Evolutionary conservation across 805 yeast genomes (phyloP), one percentile per base, ranked within the genome.

Genomic region (Cyberlindnera galapagoensis): DNA sequence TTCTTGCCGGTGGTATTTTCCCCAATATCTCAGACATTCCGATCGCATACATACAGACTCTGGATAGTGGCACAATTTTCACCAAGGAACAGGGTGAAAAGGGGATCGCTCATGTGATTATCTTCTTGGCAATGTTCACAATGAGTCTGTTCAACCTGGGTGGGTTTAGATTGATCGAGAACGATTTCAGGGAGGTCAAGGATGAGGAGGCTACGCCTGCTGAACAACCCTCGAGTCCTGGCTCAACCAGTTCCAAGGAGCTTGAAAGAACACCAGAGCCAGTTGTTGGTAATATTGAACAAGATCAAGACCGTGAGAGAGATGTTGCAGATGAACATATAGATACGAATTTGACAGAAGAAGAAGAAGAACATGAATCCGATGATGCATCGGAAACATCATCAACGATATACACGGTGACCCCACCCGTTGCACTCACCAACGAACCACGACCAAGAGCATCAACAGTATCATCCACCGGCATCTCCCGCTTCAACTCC

Each of bases 111-210:
- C 65, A 9, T 31, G 38, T 63, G 69, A 24, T 24, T 10, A 30
- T 24, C 22, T 53, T 61, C 67, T 28, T 65, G 64, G 41, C 49
- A 60, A 21, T 67, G 74, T 12, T 43, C 65, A 3, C 85, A 22
- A 63, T 83, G 26, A 57, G 71, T 46, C 75, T 81, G 58, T 84
- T 85, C 69, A 80, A 83, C 47, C 57, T 81, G 26, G 95, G 96
- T 3, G 71, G 82, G 33, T 80, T 78, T 57, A 66, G 76, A 39
- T 56, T 87, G 33, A 64, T 86, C 9, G 80, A 76, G 25, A 62
- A 74, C 52, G 97, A 87, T 52, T 82, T 86, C 48, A 63, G 69
- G 17, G 31, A 30, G 19, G 21, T 10, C 15, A 35, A 33, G 13
- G 34, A 31, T n/a, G 31, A 26, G 4, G 31, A 37, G 31, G 11